phyloP scores from a whole-genome alignment of 83 land plant species.

The Thuja plicata region DNA sequence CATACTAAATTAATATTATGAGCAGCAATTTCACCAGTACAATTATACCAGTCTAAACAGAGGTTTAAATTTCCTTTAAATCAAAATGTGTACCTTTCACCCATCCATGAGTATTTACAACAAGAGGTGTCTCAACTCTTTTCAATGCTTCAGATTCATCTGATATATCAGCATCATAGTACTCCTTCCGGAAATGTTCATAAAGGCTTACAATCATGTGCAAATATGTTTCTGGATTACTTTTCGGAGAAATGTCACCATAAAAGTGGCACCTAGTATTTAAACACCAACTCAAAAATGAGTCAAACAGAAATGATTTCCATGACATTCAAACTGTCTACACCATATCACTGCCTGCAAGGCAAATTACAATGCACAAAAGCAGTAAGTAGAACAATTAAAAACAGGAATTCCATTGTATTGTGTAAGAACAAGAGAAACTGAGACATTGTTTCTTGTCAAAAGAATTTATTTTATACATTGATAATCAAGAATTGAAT shows the following conservation, averaged over 20 bases:
- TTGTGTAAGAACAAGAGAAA: no score
- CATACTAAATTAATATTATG: not conserved
- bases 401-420: not conserved
- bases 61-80: not conserved
- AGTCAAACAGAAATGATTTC: not conserved
- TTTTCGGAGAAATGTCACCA: constrained; percentile 89
- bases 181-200: constrained; percentile 55
- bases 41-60: not conserved
- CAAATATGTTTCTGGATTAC: constrained; percentile 65
- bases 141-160: constrained; percentile 16
- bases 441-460: no score
- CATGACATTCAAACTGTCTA: not conserved
- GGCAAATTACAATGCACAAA: not conserved
- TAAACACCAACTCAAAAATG: not conserved
- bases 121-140: constrained; percentile 47
- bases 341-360: not conserved
- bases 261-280: constrained; percentile 68
- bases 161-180: constrained; percentile 16
- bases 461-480: no score
- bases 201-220: constrained; percentile 44
- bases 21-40: not conserved
- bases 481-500: no score
- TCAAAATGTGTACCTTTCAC: constrained; percentile 62
- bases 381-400: not conserved
- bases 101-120: constrained; percentile 96